Evolutionary conservation across 495 filamentous ascomycete species (phyloP).

Genomic region (Paragyromitra xinjiangensis): DNA sequence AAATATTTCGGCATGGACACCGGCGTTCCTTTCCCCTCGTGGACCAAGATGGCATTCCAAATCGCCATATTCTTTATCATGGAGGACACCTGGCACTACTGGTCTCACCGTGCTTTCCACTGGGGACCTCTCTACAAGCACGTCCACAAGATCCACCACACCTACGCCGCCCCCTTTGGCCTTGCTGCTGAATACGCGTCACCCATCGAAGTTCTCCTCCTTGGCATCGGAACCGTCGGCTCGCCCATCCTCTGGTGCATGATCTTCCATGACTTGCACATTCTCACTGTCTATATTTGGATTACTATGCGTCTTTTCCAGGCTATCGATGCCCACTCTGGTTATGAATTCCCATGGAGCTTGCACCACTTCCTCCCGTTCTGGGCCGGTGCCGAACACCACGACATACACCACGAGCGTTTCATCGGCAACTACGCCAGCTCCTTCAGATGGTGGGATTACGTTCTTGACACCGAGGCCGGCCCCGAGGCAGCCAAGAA

Average conservation of each 20-base stretch:
- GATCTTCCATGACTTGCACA: slow-evolving; percentile 84
- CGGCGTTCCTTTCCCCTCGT: slow-evolving; percentile 84
- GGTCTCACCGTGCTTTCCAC: slow-evolving; percentile 91
- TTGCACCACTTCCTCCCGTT: slow-evolving; percentile 95
- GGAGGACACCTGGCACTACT: slow-evolving; percentile 99
- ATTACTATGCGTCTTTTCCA: slow-evolving; percentile 93
- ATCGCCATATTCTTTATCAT: slow-evolving; percentile 94
- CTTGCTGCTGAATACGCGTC: slow-evolving; percentile 97
- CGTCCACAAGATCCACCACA: slow-evolving; percentile 98
- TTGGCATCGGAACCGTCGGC: slow-evolving; percentile 90
- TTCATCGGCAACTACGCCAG: slow-evolving; percentile 98
- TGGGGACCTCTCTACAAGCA: slow-evolving; percentile 93
- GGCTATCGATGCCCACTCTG: slow-evolving; percentile 95
- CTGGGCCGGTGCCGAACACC: slow-evolving; percentile 97
- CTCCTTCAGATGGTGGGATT: slow-evolving; percentile 99
- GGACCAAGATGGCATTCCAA: slow-evolving; percentile 87
- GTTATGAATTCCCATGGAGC: slow-evolving; percentile 98
- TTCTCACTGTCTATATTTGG: slow-evolving; percentile 98
- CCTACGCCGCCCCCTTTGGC: slow-evolving; percentile 96
- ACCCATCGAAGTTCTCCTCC: slow-evolving; percentile 94
- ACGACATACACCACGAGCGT: slow-evolving; percentile 94
- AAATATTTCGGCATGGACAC: slow-evolving; percentile 89
- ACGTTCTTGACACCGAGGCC: slow-evolving; percentile 89
- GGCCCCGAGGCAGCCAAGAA: slow-evolving; percentile 84
- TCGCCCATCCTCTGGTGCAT: slow-evolving; percentile 86